Conservation (phyloP, 2,329 filamentous ascomycete genomes). For the Colletotrichum viniferum region DNA sequence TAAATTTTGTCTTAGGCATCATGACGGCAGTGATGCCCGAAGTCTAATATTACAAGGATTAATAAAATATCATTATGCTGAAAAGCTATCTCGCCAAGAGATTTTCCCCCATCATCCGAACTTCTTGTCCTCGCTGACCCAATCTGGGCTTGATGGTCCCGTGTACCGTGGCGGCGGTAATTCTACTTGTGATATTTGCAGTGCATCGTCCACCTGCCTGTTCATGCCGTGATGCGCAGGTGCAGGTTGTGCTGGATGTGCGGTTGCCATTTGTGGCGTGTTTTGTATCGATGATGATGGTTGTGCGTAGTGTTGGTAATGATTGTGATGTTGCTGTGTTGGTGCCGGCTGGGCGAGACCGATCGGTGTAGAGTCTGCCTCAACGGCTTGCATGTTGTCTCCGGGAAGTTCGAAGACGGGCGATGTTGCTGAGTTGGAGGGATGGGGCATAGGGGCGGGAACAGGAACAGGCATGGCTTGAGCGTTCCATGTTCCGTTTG, state of each 20-base stretch:
- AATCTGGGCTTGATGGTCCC: neutral
- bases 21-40: neutral
- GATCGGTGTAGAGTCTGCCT: constrained; percentile 16
- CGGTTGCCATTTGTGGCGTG: neutral
- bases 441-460: neutral
- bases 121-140: constrained; percentile 17
- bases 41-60: constrained; percentile 18
- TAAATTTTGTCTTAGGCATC: neutral
- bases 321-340: neutral
- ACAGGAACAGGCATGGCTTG: neutral
- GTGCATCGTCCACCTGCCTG: constrained; percentile 12
- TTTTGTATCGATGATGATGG: constrained; percentile 14
- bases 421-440: neutral
- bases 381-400: constrained; percentile 9
- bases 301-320: neutral
- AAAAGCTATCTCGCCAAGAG: constrained; percentile 13
- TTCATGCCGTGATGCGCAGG: constrained; percentile 2
- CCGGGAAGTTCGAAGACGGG: constrained; percentile 17
- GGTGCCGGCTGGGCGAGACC: neutral
- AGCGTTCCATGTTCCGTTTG: neutral
- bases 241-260: neutral
- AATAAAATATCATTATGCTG: constrained; percentile 15
- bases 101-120: neutral
- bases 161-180: constrained; percentile 14
- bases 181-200: constrained; percentile 20